These are phyloP conservation scores for Ophiostoma pallidulum DNA, from an alignment of 2,329 filamentous ascomycete genomes.

Conservation along the genomic window DNA sequence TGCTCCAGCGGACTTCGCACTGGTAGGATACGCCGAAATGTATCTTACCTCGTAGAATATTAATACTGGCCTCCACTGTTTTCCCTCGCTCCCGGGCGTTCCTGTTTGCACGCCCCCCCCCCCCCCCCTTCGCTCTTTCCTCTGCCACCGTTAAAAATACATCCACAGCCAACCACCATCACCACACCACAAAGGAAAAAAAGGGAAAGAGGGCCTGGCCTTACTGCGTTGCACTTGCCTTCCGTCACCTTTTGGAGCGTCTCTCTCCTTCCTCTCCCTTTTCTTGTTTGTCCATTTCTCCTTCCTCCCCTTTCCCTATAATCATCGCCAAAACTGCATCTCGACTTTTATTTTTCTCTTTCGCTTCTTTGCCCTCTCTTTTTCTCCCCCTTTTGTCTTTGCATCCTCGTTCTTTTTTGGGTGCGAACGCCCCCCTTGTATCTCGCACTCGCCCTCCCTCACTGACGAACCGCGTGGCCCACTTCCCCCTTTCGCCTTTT, in stretches of 20 bases:
- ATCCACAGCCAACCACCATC: slow-evolving; percentile 3
- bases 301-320: background rate
- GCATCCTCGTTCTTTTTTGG: background rate
- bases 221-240: background rate
- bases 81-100: background rate
- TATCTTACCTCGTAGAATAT: too few species aligned
- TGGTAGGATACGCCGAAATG: too few species aligned
- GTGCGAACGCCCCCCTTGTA: background rate
- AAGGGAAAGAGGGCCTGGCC: background rate
- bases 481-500: too few species aligned
- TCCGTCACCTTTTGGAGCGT: background rate
- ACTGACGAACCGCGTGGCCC: too few species aligned
- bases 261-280: background rate
- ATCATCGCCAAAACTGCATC: background rate
- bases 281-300: background rate
- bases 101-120: background rate
- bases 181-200: slow-evolving; percentile 7
- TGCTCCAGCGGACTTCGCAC: too few species aligned
- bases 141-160: slow-evolving; percentile 1
- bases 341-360: background rate
- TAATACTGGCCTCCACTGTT: slow-evolving; percentile 2
- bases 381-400: background rate
- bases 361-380: background rate
- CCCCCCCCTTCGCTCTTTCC: background rate
- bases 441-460: background rate